Base-by-base conservation (phyloP, 2,329 filamentous ascomycete species). In the Beauveria scarabaeidicola region DNA sequence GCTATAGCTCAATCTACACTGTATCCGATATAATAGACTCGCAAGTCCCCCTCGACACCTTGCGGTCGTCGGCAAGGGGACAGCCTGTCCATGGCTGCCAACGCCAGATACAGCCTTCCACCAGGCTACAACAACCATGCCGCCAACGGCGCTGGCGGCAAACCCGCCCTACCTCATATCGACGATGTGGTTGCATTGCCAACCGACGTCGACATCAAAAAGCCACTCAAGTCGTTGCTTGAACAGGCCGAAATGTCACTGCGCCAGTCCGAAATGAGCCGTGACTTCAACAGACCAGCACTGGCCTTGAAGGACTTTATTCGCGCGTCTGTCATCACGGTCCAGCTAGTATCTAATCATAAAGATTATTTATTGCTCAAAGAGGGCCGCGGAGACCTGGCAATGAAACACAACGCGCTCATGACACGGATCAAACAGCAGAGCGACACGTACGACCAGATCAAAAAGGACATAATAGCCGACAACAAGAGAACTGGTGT, bases 251-350 rank as follows among this genome's bases (percentile, higher is more conserved):
- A 87, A 66, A 68, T 70, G 23, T 77, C 78, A 51, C 75, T 86
- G 61, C 78, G 78, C 62, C 79, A 83, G 66, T 87, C 89, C 41
- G 81, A 85, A 63, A 82, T 81, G 56, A 77, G 80, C 60, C 78
- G 85, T 61, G 81, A 82, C 62, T 87, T 89, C 73, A 77, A 82
- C 27, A 79, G 85, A 40, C 83, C 86, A 5, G 91, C 94, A 68
- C 73, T 85, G 41, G 92, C 92, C 3, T 87, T 96, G 59, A 83
- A 88, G 64, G 89, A 96, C 62, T 97, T 93, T 69, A 81, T 97
- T 61, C 84, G 87, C 63, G 90, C 92, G 11, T 91, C 83, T 61
- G 86, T 91, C 60, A 88, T 97, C 59, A 82, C 89, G 15, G 80
- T 91, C 54, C 86, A 93, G 59, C 77, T 86, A 46, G 86, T 97